A percentile compares a stretch with the other conserved stretches of the same genome.
phyloP scores from a whole-genome alignment of 495 filamentous ascomycete genomes.

The Neurospora sublineolata region DNA sequence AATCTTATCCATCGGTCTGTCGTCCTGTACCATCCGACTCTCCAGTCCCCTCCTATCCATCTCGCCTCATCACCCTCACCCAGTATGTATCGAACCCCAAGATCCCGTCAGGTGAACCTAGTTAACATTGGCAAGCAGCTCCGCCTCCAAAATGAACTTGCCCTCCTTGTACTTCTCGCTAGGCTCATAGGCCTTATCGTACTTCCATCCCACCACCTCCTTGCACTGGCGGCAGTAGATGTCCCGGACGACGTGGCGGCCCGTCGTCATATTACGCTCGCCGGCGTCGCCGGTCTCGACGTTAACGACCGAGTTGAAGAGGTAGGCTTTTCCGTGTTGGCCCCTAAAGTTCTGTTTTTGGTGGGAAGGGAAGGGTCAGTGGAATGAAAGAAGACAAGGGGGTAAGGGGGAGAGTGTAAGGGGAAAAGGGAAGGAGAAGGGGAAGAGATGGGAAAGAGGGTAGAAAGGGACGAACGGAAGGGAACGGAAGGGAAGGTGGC shows the following conservation, averaged over 20 bases:
- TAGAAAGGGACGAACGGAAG: constrained; percentile 1
- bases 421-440: background rate
- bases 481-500: constrained; percentile 13
- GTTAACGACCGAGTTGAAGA: constrained; percentile 92
- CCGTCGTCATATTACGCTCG: constrained; percentile 99
- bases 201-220: constrained; percentile 94
- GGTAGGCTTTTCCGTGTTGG: constrained; percentile 95
- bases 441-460: background rate
- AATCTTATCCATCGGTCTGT: background rate
- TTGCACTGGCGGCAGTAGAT: constrained; percentile 83
- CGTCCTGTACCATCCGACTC: background rate
- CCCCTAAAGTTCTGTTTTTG: constrained; percentile 80
- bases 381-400: background rate
- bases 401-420: background rate
- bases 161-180: constrained; percentile 98
- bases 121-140: constrained; percentile 70
- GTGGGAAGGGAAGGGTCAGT: background rate
- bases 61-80: background rate
- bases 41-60: background rate
- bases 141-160: constrained; percentile 92
- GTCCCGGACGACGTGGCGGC: constrained; percentile 84
- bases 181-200: constrained; percentile 88
- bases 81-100: too few species aligned
- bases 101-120: constrained; percentile 13
- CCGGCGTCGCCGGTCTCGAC: constrained; percentile 63